phyloP scores from a whole-genome alignment of 208 protist genomes.

The Trypanosoma congolense region DNA sequence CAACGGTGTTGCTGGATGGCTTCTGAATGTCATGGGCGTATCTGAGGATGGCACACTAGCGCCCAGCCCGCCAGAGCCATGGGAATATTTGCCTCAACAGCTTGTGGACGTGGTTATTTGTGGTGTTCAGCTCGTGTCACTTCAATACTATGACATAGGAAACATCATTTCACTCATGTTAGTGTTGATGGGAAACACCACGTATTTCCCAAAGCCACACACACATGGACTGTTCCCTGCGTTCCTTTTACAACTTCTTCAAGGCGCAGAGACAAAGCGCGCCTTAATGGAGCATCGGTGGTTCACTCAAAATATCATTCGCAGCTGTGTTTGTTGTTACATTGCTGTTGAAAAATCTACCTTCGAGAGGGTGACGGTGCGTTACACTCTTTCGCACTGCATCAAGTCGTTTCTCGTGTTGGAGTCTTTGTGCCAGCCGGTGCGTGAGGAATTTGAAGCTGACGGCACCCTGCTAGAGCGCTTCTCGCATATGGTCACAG shows the following conservation, averaged over 20 bases:
- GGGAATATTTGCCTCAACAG: conserved; percentile 80
- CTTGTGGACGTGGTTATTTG: conserved; percentile 78
- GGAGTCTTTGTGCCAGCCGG: conserved; percentile 62
- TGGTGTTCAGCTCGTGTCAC: conserved; percentile 44
- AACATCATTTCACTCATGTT: conserved; percentile 81
- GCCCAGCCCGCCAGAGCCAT: conserved; percentile 40
- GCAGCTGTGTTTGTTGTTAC: conserved; percentile 82
- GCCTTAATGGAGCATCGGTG: conserved; percentile 71
- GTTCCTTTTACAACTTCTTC: conserved; percentile 57
- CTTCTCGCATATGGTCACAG: conserved; percentile 87
- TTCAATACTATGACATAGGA: conserved; percentile 51
- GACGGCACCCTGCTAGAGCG: conserved; percentile 72
- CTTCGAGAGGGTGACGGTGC: conserved; percentile 80
- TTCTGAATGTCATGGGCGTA: conserved; percentile 67
- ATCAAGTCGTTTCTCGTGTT: conserved; percentile 66
- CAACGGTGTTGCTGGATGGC: conserved; percentile 73
- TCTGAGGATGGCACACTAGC: conserved; percentile 41
- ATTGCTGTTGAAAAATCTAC: conserved; percentile 85
- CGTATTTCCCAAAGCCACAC: conserved; percentile 87
- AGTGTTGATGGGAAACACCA: conserved; percentile 86
- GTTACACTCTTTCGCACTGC: conserved; percentile 78
- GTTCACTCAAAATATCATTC: conserved; percentile 75
- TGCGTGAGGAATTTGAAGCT: conserved; percentile 68
- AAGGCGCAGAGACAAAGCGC: conserved; percentile 38
- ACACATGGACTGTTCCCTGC: conserved; percentile 81